Percentiles rank a stretch among this genome's conserved stretches.
Conservation (phyloP, 768 basidiomycete species). For the Leccinum pellstonianum region DNA sequence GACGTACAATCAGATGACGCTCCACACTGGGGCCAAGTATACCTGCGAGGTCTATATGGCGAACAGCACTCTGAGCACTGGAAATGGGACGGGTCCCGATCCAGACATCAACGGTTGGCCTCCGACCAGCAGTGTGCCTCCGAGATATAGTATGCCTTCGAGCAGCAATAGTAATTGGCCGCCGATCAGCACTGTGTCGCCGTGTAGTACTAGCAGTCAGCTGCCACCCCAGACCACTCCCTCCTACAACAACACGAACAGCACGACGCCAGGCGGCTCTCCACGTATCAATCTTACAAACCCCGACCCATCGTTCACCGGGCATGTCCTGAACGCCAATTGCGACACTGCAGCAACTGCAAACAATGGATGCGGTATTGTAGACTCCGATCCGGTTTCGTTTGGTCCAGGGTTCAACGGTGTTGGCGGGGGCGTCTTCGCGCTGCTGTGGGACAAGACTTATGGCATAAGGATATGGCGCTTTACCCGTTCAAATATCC, state of each 20-base stretch:
- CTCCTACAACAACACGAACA: background rate
- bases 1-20: constrained; percentile 57
- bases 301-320: constrained; percentile 13
- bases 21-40: constrained; percentile 54
- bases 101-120: background rate
- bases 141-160: too few species aligned
- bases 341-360: constrained; percentile 42
- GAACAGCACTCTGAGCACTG: background rate
- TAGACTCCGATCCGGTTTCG: constrained; percentile 38
- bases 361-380: constrained; percentile 52
- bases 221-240: background rate
- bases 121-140: background rate
- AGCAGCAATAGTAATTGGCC: too few species aligned
- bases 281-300: background rate
- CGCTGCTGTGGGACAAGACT: constrained; percentile 47
- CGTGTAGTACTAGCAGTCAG: background rate
- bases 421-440: constrained; percentile 53
- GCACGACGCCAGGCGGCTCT: background rate
- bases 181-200: background rate
- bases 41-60: constrained; percentile 22
- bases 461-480: constrained; percentile 54
- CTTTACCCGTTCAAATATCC: constrained; percentile 51
- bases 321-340: constrained; percentile 19
- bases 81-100: background rate
- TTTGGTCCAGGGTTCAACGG: constrained; percentile 38